Percentiles rank a stretch among this genome's conserved stretches.
Conservation (phyloP, 805 yeast species). For the Cyberlindnera xylosilytica region DNA sequence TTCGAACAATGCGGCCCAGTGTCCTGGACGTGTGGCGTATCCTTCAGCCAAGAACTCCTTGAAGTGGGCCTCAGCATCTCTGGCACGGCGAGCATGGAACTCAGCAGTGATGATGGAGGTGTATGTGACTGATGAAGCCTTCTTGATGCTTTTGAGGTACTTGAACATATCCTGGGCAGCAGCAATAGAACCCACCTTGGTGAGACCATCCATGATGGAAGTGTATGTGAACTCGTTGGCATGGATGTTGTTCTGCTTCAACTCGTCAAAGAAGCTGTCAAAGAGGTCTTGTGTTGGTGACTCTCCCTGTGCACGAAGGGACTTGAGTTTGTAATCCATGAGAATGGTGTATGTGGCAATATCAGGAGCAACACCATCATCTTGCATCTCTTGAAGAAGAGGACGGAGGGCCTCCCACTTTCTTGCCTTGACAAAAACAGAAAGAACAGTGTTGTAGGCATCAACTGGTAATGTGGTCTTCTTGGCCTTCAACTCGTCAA, state of each 20-base stretch:
- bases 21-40: slow-evolving; percentile 4
- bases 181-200: slow-evolving; percentile 42
- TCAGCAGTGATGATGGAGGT: slow-evolving; percentile 48
- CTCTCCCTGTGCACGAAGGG: slow-evolving; percentile 40
- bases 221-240: slow-evolving; percentile 47
- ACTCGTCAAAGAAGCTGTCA: slow-evolving; percentile 37
- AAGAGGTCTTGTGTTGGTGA: slow-evolving; percentile 37
- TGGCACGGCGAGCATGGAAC: slow-evolving; percentile 38
- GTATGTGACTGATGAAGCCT: slow-evolving; percentile 37
- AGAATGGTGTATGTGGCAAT: slow-evolving; percentile 60
- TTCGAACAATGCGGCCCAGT: slow-evolving; percentile 27
- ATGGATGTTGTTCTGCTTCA: slow-evolving; percentile 36
- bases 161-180: slow-evolving; percentile 52
- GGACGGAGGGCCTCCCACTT: slow-evolving; percentile 45
- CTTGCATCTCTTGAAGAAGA: slow-evolving; percentile 45
- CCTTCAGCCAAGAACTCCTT: slow-evolving; percentile 33
- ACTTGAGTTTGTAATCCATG: slow-evolving; percentile 51
- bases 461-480: slow-evolving; percentile 42
- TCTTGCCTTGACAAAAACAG: slow-evolving; percentile 36
- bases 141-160: slow-evolving; percentile 33
- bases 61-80: slow-evolving; percentile 34
- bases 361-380: slow-evolving; percentile 46
- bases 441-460: slow-evolving; percentile 52
- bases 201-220: slow-evolving; percentile 51
- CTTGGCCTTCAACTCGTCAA: slow-evolving; percentile 18